Evolutionary conservation across 805 yeast species (phyloP), one percentile per base, ranked within the genome.

Genomic region (Yamadazyma endophytica): DNA sequence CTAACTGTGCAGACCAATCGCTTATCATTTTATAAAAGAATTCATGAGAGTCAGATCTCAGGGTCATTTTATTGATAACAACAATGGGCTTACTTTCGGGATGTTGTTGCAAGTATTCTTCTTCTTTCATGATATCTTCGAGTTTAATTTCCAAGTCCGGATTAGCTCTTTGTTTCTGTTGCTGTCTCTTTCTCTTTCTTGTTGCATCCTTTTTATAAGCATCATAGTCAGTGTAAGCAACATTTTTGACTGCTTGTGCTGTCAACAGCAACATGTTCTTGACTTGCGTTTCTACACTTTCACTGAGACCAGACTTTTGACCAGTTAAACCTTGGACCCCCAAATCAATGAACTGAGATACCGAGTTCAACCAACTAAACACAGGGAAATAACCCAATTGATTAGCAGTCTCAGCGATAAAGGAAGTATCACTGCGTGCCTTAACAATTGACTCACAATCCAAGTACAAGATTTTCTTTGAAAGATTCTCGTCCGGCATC

Each of bases 321-420:
- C 97, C 98, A 1, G 95, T 87, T 24, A 90, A 54, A 35, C 97
- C 90, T 51, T 87, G 95, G 13, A 84, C 82, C 33, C 80, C 86
- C 47, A 92, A 67, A 58, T 92, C 98, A 28, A 86, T 61, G 37
- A 88, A 79, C 36, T 78, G 75, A 0, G 95, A 77, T 9, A 89
- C 61, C 2, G 82, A 75, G 53, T 86, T 86, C 38, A 89, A 61
- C 96, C 97, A 90, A 14, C 96, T 84, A 54, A 92, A 92, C 5
- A 86, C 80, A 1, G 98, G 98, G 64, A 75, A 86, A 56, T 92
- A 92, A 0, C 98, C 98, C 16, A 88, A 49, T 52, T 85, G 86
- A 16, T 61, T 62, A 0, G 97, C 87, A 13, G 86, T 73, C 31
- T 72, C 71, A 34, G 73, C 71, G 26, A 92, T 61, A 42, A 86